Conservation (phyloP, 2,329 filamentous ascomycete genomes). For the Colletotrichum lupini region DNA sequence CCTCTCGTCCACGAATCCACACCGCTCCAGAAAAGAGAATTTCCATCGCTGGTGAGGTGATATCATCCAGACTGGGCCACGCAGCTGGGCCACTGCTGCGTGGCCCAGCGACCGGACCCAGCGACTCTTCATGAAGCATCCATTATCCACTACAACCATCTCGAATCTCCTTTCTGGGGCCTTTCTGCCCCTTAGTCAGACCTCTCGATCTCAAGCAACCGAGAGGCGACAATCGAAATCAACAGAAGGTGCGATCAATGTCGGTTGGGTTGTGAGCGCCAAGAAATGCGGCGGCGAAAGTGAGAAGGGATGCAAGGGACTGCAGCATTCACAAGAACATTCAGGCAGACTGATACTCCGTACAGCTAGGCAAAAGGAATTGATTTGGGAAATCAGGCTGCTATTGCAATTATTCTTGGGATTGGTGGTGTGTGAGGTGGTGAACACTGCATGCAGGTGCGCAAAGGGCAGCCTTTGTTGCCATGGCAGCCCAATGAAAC, state of each 20-base stretch:
- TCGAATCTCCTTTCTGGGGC: not conserved
- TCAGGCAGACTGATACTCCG: not conserved
- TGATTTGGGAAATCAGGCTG: not conserved
- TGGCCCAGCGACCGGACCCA: not conserved
- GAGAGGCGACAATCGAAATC: not conserved
- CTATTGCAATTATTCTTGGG: not conserved
- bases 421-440: not conserved
- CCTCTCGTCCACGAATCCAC: constrained; percentile 3
- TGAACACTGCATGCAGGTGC: not conserved
- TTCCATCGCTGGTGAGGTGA: constrained; percentile 9
- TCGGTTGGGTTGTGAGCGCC: not conserved
- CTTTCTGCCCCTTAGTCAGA: not conserved
- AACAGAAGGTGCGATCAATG: not conserved
- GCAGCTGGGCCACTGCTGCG: too few relatives aligned
- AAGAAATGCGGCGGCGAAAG: not conserved
- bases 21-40: constrained; percentile 27
- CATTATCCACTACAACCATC: not conserved
- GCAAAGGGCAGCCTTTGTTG: not conserved
- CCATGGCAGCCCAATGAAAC: not conserved
- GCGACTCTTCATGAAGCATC: constrained; percentile 27
- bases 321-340: not conserved
- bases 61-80: constrained; percentile 21
- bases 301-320: not conserved
- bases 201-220: not conserved
- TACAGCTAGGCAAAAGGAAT: not conserved